A percentile compares a stretch with the other conserved stretches of the same genome.
Conservation (phyloP, 2,329 filamentous ascomycete genomes). For the Blumeria graminis region DNA sequence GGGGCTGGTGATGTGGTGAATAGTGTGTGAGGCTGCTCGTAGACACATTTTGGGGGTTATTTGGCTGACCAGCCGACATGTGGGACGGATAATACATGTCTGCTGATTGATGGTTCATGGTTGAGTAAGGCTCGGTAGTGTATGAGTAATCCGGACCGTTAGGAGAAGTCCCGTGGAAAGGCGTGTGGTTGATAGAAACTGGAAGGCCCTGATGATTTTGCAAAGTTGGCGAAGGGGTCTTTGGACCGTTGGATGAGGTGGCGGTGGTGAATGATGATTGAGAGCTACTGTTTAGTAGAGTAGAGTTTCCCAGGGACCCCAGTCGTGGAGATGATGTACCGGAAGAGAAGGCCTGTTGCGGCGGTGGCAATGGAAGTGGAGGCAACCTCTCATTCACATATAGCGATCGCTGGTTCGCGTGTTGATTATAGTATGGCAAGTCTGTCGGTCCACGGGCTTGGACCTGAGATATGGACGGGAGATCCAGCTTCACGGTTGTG, state of each 20-base stretch:
- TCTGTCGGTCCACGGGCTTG: conserved; percentile 57
- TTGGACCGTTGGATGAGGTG: conserved; percentile 34
- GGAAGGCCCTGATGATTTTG: conserved; percentile 24
- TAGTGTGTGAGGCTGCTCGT: conserved; percentile 55
- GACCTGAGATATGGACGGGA: conserved; percentile 65
- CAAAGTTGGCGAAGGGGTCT: conserved; percentile 53
- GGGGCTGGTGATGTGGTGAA: conserved; percentile 41
- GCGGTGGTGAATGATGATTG: conserved; percentile 29
- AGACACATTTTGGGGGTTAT: conserved; percentile 52
- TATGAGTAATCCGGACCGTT: conserved; percentile 20
- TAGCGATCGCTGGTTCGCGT: conserved; percentile 36
- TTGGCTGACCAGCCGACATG: conserved; percentile 53
- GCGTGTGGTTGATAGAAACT: conserved; percentile 17
- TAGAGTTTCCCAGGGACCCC: conserved; percentile 34
- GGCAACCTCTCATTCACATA: conserved; percentile 53
- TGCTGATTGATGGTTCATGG: conserved; percentile 61
- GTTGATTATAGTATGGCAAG: conserved; percentile 42
- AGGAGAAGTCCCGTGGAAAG: conserved; percentile 13
- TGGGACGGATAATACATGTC: conserved; percentile 74
- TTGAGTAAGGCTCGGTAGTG: conserved; percentile 17
- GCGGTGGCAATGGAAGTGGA: conserved; percentile 43
- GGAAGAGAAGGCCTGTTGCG: conserved; percentile 37
- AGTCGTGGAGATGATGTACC: conserved; percentile 52
- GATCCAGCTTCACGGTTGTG: conserved; percentile 77
- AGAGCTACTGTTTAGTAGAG: conserved; percentile 26